phyloP scores from a whole-genome alignment of 345 rosid genomes.

The Iberis pinnata region DNA sequence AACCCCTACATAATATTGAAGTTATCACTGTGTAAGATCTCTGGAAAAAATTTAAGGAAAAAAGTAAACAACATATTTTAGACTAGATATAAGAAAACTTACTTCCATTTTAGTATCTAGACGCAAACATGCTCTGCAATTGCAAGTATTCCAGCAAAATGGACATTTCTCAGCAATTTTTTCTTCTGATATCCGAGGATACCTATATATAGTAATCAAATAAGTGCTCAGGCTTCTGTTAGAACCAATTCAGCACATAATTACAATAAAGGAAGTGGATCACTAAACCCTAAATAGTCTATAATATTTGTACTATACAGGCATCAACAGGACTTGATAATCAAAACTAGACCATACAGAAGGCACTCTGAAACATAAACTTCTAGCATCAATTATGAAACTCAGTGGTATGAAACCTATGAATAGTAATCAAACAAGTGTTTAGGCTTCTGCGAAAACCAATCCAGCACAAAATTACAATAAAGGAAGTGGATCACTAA shows the following conservation, averaged over 20 bases:
- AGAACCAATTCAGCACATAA: neutral
- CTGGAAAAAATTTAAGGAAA: neutral
- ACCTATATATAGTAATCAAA: conserved; percentile 30
- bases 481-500: no score
- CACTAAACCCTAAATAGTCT: neutral
- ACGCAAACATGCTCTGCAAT: conserved; percentile 64
- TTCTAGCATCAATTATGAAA: no score
- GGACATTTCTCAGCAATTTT: conserved; percentile 44
- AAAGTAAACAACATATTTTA: neutral
- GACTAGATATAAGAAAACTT: conserved; percentile 13
- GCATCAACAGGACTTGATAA: neutral
- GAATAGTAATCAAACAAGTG: no score
- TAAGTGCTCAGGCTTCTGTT: neutral
- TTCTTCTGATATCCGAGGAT: conserved; percentile 38
- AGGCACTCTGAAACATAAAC: neutral
- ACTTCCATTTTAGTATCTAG: conserved; percentile 31
- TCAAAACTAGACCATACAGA: neutral
- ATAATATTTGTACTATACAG: neutral
- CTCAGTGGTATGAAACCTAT: neutral
- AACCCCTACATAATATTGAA: conserved; percentile 22
- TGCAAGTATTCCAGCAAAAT: conserved; percentile 46
- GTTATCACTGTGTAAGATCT: neutral
- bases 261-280: neutral
- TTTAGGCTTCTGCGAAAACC: no score
- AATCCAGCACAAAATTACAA: no score